Evolutionary conservation across 2,329 filamentous ascomycete genomes (phyloP).

Genomic region (Aureobasidium uvarum): DNA sequence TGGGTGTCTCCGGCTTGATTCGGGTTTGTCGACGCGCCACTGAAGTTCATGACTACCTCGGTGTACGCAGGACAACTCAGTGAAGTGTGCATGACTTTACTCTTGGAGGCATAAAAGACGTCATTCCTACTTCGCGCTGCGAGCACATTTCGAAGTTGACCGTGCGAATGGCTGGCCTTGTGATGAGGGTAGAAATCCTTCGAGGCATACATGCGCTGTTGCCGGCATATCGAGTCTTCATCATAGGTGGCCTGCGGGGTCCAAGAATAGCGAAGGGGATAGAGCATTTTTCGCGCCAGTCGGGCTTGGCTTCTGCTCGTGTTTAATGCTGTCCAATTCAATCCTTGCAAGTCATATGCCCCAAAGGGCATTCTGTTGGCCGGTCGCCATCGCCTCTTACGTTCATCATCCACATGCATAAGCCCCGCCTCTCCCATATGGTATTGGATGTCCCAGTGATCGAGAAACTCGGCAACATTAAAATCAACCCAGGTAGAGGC

Average conservation of each 20-base stretch:
- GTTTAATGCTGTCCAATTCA: conserved; percentile 38
- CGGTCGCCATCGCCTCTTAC: conserved; percentile 28
- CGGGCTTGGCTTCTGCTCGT: conserved; percentile 34
- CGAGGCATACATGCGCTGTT: conserved; percentile 34
- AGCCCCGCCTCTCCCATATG: conserved; percentile 30
- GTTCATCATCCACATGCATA: conserved; percentile 28
- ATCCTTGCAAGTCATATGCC: conserved; percentile 39
- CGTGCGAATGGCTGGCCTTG: conserved; percentile 55
- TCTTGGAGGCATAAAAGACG: conserved; percentile 53
- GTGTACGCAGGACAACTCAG: conserved; percentile 47
- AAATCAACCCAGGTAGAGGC: conserved; percentile 28
- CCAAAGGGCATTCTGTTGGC: conserved; percentile 25
- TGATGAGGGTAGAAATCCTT: conserved; percentile 42
- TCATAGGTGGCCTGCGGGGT: conserved; percentile 6
- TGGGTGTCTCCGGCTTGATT: conserved; percentile 42
- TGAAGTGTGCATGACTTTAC: conserved; percentile 50
- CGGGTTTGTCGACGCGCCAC: conserved; percentile 41
- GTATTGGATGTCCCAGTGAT: conserved; percentile 34
- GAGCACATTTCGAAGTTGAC: conserved; percentile 59
- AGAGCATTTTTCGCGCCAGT: conserved; percentile 35
- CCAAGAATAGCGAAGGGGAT: conserved; percentile 30
- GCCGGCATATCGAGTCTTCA: background rate
- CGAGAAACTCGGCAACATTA: conserved; percentile 37
- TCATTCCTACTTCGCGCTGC: conserved; percentile 55
- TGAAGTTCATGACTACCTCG: conserved; percentile 51